Evolutionary conservation across 179 eudicot species (phyloP), one percentile per base, ranked within the genome.

Genomic region (Silene vulgaris): DNA sequence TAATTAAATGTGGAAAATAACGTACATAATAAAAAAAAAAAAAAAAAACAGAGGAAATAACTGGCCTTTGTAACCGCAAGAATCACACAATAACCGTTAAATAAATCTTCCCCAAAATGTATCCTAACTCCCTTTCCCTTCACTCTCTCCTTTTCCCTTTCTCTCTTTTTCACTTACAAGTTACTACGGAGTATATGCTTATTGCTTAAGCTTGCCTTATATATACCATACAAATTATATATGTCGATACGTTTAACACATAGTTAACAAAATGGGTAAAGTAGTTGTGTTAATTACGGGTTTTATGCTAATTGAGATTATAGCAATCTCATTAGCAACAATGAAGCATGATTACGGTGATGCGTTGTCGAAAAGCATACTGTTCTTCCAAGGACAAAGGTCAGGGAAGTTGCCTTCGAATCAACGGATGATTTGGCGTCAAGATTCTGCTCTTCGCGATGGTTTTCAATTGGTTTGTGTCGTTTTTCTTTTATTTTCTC

Each of bases 361-460:
- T 30, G 90, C 93, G 20, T 75, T 89, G 30, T 45, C 83, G 0
- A 88, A 86, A 66, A 80, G 87, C 67, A 86, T 89, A 63, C 54
- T 89, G 76, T 89, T 89, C 74, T 89, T 82, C 57, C 88, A 89
- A 83, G 93, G 90, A 52, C 90, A 89, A 73, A 80, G 93, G 71
- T 89, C 91, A 0, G 93, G 93, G 14, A 86, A 86, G 66, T 65
- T 89, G 50, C 93, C 84, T 9, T 74, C 84, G n/a, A n/a, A n/a
- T 59, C 93, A 89, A 73, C 59, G 88, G 17, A 26, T 88, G 68
- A 56, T 80, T 72, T 88, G 90, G 93, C 81, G 93, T 29, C 76
- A 77, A 29, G 88, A 88, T 71, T 88, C 93, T 40, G 93, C 69
- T 57, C 84, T 88, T 43, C 73, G 3, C 8, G 93, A 89, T 75